A percentile compares a stretch with the other conserved stretches of the same genome.
Evolutionary conservation across 1,284 basidiomycete genomes (phyloP).

Genomic region (Coriolopsis trogii): DNA sequence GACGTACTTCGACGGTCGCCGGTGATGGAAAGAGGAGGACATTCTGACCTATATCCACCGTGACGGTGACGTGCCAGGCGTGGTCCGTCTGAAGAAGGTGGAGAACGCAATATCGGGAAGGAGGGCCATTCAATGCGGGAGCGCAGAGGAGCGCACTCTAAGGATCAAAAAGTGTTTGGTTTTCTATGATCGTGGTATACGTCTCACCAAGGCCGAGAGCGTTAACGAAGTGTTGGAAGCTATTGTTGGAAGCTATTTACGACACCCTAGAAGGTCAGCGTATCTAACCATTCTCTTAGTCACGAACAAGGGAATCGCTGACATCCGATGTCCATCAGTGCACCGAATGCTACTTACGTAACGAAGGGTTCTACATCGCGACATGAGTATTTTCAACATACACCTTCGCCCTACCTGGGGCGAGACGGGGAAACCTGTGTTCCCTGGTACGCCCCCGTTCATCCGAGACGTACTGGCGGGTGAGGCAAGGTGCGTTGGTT

Average conservation of each 20-base stretch:
- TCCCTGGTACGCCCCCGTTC: not conserved
- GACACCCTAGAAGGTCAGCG: not conserved
- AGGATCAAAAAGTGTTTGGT: not conserved
- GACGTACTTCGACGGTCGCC: not conserved
- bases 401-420: not conserved
- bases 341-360: not conserved
- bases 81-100: not conserved
- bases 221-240: too few relatives aligned
- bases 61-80: slow-evolving; percentile 1
- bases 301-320: too few relatives aligned
- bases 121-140: too few relatives aligned
- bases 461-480: not conserved
- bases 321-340: not conserved
- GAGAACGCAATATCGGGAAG: not conserved
- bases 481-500: too few relatives aligned
- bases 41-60: not conserved
- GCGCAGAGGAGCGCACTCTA: not conserved
- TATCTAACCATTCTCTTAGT: not conserved
- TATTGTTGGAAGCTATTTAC: not conserved
- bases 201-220: not conserved
- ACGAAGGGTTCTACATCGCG: not conserved
- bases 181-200: not conserved
- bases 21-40: not conserved
- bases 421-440: not conserved
- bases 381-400: not conserved